These are phyloP conservation scores for Cymodocea nodosa DNA, from an alignment of 116 monocot species.

Conservation along the genomic window DNA sequence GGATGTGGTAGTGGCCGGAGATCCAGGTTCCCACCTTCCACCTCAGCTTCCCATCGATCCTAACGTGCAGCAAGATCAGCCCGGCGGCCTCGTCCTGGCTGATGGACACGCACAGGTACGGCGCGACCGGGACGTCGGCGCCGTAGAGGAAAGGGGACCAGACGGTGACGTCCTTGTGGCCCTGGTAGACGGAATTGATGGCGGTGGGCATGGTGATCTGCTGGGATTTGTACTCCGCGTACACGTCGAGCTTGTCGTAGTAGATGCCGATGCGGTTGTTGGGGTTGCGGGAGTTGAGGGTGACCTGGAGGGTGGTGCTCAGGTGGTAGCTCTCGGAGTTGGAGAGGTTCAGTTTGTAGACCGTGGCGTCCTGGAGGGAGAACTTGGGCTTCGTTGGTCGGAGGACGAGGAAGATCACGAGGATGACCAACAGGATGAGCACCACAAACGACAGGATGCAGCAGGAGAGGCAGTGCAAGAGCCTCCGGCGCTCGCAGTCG, in stretches of 20 bases:
- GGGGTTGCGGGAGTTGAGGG: slow-evolving; percentile 32
- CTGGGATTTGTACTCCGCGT: slow-evolving; percentile 31
- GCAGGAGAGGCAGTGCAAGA: background rate
- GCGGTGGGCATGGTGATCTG: slow-evolving; percentile 30
- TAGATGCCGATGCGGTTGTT: slow-evolving; percentile 42
- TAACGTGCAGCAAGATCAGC: slow-evolving; percentile 23
- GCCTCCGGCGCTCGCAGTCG: background rate
- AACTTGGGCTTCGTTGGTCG: slow-evolving; percentile 37
- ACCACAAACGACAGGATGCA: slow-evolving; percentile 7
- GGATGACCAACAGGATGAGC: slow-evolving; percentile 28
- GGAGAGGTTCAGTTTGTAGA: slow-evolving; percentile 33
- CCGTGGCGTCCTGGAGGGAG: slow-evolving; percentile 35
- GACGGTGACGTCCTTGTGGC: slow-evolving; percentile 36
- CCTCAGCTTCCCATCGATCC: slow-evolving; percentile 31
- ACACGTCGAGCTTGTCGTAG: slow-evolving; percentile 42
- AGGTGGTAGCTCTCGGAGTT: slow-evolving; percentile 6
- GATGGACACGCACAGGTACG: slow-evolving; percentile 20
- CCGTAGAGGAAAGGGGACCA: slow-evolving; percentile 56
- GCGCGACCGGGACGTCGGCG: slow-evolving; percentile 32
- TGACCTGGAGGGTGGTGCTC: slow-evolving; percentile 21
- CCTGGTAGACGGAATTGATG: slow-evolving; percentile 31
- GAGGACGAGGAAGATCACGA: slow-evolving; percentile 44
- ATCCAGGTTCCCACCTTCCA: slow-evolving; percentile 66
- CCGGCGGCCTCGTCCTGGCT: slow-evolving; percentile 42
- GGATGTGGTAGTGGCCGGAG: slow-evolving; percentile 33